These are phyloP conservation scores for Penicillium verrucosum DNA, from an alignment of 2,329 filamentous ascomycete species.

Conservation along the genomic window DNA sequence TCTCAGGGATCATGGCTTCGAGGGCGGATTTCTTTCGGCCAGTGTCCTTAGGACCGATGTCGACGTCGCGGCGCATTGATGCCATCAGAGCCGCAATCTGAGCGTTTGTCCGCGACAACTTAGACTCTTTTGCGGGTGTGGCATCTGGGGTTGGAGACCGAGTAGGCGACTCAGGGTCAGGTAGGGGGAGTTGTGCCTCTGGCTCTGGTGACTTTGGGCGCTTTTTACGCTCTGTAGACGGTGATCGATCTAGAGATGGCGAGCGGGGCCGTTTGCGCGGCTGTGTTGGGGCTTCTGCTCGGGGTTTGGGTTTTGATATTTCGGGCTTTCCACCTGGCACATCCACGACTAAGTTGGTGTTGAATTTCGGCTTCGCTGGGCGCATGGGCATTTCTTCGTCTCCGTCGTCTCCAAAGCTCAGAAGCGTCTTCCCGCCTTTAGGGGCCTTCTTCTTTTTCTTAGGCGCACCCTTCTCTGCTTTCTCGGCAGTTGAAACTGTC, in stretches of 20 bases:
- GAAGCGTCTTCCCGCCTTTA: slow-evolving; percentile 43
- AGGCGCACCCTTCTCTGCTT: slow-evolving; percentile 29
- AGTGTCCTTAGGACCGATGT: slow-evolving; percentile 31
- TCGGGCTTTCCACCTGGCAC: slow-evolving; percentile 20
- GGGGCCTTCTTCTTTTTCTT: slow-evolving; percentile 44
- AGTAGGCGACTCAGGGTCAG: slow-evolving; percentile 43
- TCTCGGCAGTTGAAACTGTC: slow-evolving; percentile 29
- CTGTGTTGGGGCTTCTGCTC: slow-evolving; percentile 12
- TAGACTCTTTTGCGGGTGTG: slow-evolving; percentile 34
- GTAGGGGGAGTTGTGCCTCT: slow-evolving; percentile 44
- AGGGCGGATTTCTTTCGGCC: slow-evolving; percentile 45
- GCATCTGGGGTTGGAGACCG: slow-evolving; percentile 32
- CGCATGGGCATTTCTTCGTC: slow-evolving; percentile 37
- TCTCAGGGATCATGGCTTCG: slow-evolving; percentile 49
- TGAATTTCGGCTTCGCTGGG: slow-evolving; percentile 48
- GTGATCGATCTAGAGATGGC: slow-evolving; percentile 28
- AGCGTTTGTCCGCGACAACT: slow-evolving; percentile 43
- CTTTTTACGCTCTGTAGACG: slow-evolving; percentile 30
- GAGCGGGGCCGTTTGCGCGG: slow-evolving; percentile 34
- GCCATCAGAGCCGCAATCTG: slow-evolving; percentile 46
- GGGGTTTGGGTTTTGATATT: slow-evolving; percentile 10
- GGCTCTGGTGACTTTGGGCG: slow-evolving; percentile 42
- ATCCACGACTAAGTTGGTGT: slow-evolving; percentile 44
- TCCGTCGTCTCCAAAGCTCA: slow-evolving; percentile 48
- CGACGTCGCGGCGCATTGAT: slow-evolving; percentile 47